Percentiles rank a stretch among this genome's conserved stretches.
These are phyloP conservation scores for Coleophoma eucalyptorum DNA, from an alignment of 2,329 filamentous ascomycete species.

Conservation along the genomic window DNA sequence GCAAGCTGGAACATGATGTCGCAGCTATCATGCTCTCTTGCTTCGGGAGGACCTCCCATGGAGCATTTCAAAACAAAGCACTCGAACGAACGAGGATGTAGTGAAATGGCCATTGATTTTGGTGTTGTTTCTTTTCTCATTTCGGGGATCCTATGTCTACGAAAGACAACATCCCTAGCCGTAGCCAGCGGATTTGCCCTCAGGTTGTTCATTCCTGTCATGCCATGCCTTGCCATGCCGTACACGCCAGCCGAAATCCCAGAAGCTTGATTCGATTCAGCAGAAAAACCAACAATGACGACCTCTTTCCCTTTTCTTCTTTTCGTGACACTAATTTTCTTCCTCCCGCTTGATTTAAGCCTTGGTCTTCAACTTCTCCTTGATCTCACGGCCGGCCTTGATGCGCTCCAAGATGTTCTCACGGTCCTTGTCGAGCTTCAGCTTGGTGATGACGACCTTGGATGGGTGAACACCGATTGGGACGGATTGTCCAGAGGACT, in stretches of 20 bases:
- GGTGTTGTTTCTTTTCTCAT: constrained; percentile 15
- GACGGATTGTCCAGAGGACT: constrained; percentile 94
- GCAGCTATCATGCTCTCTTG: constrained; percentile 9
- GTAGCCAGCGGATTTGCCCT: constrained; percentile 7
- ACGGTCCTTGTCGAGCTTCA: constrained; percentile 96
- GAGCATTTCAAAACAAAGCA: constrained; percentile 55
- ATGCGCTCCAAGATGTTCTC: constrained; percentile 85
- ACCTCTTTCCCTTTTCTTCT: constrained; percentile 1
- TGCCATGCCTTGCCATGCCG: constrained; percentile 15
- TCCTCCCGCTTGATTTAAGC: constrained; percentile 12
- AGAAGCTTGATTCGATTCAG: no score
- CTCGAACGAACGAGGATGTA: constrained; percentile 34
- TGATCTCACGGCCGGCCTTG: constrained; percentile 73
- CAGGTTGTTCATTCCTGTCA: constrained; percentile 9
- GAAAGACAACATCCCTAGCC: not conserved
- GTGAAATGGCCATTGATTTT: constrained; percentile 67
- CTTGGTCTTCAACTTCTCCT: constrained; percentile 50
- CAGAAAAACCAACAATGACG: constrained; percentile 6
- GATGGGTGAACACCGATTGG: constrained; percentile 92
- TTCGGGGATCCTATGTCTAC: constrained; percentile 23
- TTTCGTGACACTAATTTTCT: not conserved
- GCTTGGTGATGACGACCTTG: constrained; percentile 98
- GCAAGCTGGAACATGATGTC: constrained; percentile 8
- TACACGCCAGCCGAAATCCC: constrained; percentile 15
- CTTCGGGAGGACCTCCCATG: constrained; percentile 75